A percentile compares a stretch with the other conserved stretches of the same genome.
Conservation (phyloP, 2,329 filamentous ascomycete genomes). For the Claviceps purpurea region DNA sequence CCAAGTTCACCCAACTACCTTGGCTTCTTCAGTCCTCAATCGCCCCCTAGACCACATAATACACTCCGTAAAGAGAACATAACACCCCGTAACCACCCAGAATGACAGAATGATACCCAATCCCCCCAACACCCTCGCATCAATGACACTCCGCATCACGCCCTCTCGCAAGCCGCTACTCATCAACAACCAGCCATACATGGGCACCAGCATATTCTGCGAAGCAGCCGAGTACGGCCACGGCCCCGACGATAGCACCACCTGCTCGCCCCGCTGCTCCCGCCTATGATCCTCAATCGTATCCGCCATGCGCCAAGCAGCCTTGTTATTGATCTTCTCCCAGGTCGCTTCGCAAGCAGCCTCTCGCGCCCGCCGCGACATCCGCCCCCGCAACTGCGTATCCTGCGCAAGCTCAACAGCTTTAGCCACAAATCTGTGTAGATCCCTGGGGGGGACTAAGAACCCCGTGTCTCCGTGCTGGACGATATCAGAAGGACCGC, state of each 20-base stretch:
- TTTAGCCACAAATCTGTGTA: slow-evolving; percentile 42
- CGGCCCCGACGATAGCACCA: too few relatives aligned
- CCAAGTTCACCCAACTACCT: not conserved
- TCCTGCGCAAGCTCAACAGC: slow-evolving; percentile 37
- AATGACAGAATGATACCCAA: slow-evolving; percentile 33
- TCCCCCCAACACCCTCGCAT: slow-evolving; percentile 30
- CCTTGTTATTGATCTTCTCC: slow-evolving; percentile 59
- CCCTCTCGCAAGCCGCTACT: slow-evolving; percentile 24
- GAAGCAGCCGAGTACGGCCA: slow-evolving; percentile 8
- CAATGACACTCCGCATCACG: slow-evolving; percentile 23
- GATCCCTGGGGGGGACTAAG: slow-evolving; percentile 44
- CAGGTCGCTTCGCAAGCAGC: slow-evolving; percentile 50
- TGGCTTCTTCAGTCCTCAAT: slow-evolving; percentile 14
- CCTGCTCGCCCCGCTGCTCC: slow-evolving; percentile 11
- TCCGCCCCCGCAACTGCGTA: slow-evolving; percentile 24
- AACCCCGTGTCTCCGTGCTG: slow-evolving; percentile 46
- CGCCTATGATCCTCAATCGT: slow-evolving; percentile 32
- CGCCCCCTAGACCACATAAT: slow-evolving; percentile 25
- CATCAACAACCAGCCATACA: slow-evolving; percentile 32
- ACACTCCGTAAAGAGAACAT: slow-evolving; percentile 34
- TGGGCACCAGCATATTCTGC: slow-evolving; percentile 21
- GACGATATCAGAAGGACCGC: slow-evolving; percentile 56
- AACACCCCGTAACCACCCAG: slow-evolving; percentile 35
- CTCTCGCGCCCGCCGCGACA: slow-evolving; percentile 34
- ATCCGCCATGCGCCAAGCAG: slow-evolving; percentile 49